phyloP scores from a whole-genome alignment of 1,139 yeast species.

The Pichia sp. region DNA sequence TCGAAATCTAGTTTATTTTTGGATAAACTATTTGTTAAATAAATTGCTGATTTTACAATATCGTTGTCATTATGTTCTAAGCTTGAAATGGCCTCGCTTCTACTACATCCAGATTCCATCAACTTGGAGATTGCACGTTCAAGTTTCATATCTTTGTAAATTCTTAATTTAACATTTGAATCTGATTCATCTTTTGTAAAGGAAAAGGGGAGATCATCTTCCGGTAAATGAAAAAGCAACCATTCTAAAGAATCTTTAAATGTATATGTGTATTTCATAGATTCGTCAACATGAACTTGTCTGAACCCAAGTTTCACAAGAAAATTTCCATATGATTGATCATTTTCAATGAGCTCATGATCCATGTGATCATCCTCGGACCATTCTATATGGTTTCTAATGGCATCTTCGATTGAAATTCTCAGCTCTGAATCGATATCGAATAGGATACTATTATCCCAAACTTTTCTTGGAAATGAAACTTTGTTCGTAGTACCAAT shows the following conservation, averaged over 20 bases:
- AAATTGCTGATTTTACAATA: slow-evolving; percentile 47
- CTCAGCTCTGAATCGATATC: slow-evolving; percentile 46
- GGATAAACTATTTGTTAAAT: slow-evolving; percentile 34
- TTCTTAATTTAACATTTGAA: slow-evolving; percentile 41
- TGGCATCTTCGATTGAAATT: slow-evolving; percentile 46
- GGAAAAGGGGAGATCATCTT: slow-evolving; percentile 75
- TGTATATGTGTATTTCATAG: slow-evolving; percentile 51
- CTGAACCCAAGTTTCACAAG: slow-evolving; percentile 59
- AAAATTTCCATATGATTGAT: slow-evolving; percentile 16
- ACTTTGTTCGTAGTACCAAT: slow-evolving; percentile 14
- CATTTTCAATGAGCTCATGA: slow-evolving; percentile 4
- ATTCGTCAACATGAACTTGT: slow-evolving; percentile 60
- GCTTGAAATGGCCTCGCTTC: slow-evolving; percentile 51
- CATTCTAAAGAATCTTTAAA: slow-evolving; percentile 66
- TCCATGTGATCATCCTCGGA: slow-evolving; percentile 23
- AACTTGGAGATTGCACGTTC: slow-evolving; percentile 52
- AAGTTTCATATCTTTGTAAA: slow-evolving; percentile 38
- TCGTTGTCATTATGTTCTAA: slow-evolving; percentile 38
- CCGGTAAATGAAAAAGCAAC: slow-evolving; percentile 83
- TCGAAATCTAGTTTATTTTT: background rate
- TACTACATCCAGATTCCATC: slow-evolving; percentile 61
- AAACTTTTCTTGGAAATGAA: slow-evolving; percentile 51
- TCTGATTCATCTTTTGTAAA: slow-evolving; percentile 42
- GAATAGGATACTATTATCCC: slow-evolving; percentile 47
- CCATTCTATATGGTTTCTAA: slow-evolving; percentile 54